Conservation (phyloP, 495 filamentous ascomycete genomes). For the Jackrogersella minutella region DNA sequence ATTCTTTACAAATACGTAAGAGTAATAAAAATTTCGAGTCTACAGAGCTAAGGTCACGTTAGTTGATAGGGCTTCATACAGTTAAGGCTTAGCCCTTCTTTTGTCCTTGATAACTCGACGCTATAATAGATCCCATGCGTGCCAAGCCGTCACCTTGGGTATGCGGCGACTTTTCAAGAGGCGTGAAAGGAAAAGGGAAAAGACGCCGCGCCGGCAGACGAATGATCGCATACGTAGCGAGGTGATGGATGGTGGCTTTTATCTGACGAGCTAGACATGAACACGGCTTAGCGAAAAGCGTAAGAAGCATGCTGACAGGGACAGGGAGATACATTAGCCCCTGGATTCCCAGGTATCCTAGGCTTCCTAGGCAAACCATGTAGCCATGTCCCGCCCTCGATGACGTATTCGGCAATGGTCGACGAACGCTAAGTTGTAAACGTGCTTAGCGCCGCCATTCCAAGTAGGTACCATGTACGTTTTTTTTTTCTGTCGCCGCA, state of each 20-base stretch:
- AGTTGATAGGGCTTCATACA: too few relatives aligned
- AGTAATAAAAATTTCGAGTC: background rate
- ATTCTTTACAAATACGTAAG: background rate
- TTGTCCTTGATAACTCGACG: too few relatives aligned
- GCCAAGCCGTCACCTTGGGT: background rate
- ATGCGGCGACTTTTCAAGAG: constrained; percentile 8
- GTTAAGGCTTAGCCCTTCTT: too few relatives aligned
- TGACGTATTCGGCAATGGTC: constrained; percentile 34
- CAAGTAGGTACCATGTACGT: too few relatives aligned
- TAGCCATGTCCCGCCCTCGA: constrained; percentile 5
- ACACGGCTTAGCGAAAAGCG: constrained; percentile 15
- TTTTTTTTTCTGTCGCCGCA: constrained; percentile 34
- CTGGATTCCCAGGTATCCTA: constrained; percentile 24
- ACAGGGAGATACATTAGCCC: constrained; percentile 8
- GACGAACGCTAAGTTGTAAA: constrained; percentile 27
- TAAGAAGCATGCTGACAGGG: background rate
- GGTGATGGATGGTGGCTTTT: constrained; percentile 26
- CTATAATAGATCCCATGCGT: background rate
- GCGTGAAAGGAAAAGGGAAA: constrained; percentile 10
- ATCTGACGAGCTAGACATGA: constrained; percentile 12
- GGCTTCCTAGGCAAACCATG: background rate
- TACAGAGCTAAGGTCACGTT: background rate
- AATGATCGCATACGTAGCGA: constrained; percentile 6
- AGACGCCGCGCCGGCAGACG: constrained; percentile 28
- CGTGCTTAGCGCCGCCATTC: constrained; percentile 24